Conservation (phyloP, 2,329 filamentous ascomycete genomes). For the Colletotrichum sp. region DNA sequence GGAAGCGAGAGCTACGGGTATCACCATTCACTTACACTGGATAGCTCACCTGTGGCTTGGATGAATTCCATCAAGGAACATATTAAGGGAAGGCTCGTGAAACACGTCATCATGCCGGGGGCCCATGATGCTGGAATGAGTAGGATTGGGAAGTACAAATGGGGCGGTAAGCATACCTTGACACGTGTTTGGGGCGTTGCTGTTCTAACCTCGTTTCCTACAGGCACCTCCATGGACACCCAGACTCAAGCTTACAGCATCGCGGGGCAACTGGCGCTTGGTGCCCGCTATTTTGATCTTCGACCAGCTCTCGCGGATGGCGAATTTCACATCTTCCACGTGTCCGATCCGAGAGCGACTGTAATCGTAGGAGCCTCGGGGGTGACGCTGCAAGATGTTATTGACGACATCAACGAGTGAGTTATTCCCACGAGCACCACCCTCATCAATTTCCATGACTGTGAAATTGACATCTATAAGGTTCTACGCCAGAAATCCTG, state of each 20-base stretch:
- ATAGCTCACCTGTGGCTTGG: conserved; percentile 29
- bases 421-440: rapidly evolving
- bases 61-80: conserved; percentile 36
- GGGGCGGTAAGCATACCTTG: not conserved
- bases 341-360: not conserved
- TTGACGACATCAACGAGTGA: not conserved
- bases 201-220: conserved; percentile 25
- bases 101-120: conserved; percentile 52
- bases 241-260: conserved; percentile 50
- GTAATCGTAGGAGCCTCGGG: not conserved
- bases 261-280: conserved; percentile 48
- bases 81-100: conserved; percentile 42
- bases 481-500: not conserved
- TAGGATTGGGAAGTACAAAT: conserved; percentile 27
- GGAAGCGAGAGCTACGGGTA: conserved; percentile 37
- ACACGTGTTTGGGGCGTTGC: not conserved
- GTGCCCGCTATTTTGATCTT: conserved; percentile 53
- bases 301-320: conserved; percentile 39
- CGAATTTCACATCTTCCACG: not conserved
- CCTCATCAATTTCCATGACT: rapidly evolving
- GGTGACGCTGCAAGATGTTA: not conserved
- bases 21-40: conserved; percentile 32
- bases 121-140: conserved; percentile 56
- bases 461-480: not conserved
- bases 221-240: conserved; percentile 44